phyloP scores from a whole-genome alignment of 2,329 filamentous ascomycete genomes.

The Diaporthe velutina region DNA sequence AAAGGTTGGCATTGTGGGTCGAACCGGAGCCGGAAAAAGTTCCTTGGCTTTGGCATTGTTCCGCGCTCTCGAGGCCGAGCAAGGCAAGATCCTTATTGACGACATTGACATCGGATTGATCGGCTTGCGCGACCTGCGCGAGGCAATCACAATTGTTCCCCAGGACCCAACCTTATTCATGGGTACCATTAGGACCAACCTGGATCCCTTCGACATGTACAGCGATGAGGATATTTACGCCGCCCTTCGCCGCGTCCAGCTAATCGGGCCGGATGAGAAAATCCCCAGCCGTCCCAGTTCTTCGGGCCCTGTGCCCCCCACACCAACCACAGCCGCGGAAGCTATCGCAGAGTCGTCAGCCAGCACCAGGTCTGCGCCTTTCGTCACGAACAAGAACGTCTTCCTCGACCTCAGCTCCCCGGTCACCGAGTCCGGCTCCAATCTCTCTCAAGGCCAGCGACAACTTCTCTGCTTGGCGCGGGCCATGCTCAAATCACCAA shows the following conservation, averaged over 20 bases:
- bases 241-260: slow-evolving; percentile 87
- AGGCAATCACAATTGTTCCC: slow-evolving; percentile 96
- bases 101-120: slow-evolving; percentile 91
- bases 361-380: slow-evolving; percentile 45
- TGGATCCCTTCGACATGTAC: slow-evolving; percentile 92
- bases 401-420: slow-evolving; percentile 88
- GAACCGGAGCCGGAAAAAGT: slow-evolving; percentile 96
- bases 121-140: slow-evolving; percentile 91
- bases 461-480: slow-evolving; percentile 94
- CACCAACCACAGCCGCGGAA: slow-evolving; percentile 44
- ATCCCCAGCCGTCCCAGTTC: slow-evolving; percentile 44
- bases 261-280: slow-evolving; percentile 76
- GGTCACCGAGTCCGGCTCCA: slow-evolving; percentile 91
- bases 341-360: slow-evolving; percentile 35
- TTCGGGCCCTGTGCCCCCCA: slow-evolving; percentile 38
- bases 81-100: slow-evolving; percentile 91
- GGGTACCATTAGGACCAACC: slow-evolving; percentile 90
- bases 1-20: slow-evolving; percentile 95
- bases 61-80: slow-evolving; percentile 90
- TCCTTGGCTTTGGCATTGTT: slow-evolving; percentile 94
- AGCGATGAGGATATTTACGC: slow-evolving; percentile 92
- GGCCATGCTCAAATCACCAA: slow-evolving; percentile 90
- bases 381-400: slow-evolving; percentile 89
- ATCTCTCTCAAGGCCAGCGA: slow-evolving; percentile 94
- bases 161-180: slow-evolving; percentile 97